Evolutionary conservation across 2,329 filamentous ascomycete genomes (phyloP).

Genomic region (Claviceps purpurea): DNA sequence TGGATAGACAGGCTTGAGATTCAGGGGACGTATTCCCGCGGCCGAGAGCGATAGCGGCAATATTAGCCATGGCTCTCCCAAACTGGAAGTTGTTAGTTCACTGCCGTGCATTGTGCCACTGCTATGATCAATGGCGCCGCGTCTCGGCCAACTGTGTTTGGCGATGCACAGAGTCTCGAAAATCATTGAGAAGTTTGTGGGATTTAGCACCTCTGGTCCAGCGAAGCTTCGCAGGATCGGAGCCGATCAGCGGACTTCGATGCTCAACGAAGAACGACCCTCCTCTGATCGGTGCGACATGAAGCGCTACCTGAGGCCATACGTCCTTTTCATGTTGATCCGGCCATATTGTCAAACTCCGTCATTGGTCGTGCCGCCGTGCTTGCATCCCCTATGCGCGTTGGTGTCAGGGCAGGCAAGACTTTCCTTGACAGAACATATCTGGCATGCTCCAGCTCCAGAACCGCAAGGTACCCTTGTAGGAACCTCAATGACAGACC

Average conservation of each 20-base stretch:
- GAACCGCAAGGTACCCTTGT: background rate
- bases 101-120: no score
- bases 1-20: background rate
- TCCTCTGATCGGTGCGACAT: background rate
- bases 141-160: background rate
- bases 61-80: background rate
- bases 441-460: background rate
- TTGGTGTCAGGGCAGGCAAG: background rate
- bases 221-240: background rate
- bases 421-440: background rate
- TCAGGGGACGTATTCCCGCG: background rate
- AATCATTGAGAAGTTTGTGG: background rate
- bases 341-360: background rate
- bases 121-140: background rate
- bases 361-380: background rate
- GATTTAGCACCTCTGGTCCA: background rate
- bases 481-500: background rate
- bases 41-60: background rate
- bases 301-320: background rate
- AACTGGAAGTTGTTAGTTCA: background rate
- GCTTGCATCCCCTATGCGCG: background rate
- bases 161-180: background rate
- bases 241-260: background rate
- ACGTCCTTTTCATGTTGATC: background rate
- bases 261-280: background rate